phyloP scores from a whole-genome alignment of 2,329 filamentous ascomycete species.

The Alternaria solani region DNA sequence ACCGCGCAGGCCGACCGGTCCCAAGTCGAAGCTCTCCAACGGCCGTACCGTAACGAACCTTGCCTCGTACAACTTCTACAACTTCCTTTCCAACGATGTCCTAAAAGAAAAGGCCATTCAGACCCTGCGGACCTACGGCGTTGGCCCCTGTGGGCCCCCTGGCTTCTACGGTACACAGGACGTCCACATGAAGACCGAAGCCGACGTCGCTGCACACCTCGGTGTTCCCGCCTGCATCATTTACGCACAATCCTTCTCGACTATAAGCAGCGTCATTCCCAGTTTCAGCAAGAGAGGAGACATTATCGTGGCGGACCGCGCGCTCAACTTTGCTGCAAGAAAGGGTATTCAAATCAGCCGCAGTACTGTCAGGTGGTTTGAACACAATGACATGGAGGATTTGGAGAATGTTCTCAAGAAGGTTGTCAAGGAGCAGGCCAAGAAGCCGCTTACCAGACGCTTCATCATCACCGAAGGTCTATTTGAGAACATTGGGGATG shows the following conservation, averaged over 20 bases:
- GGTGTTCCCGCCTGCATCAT: constrained; percentile 91
- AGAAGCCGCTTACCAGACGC: constrained; percentile 86
- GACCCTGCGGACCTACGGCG: constrained; percentile 92
- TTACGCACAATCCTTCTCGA: constrained; percentile 95
- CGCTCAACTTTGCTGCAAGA: constrained; percentile 91
- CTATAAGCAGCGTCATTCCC: constrained; percentile 95
- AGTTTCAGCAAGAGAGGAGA: constrained; percentile 97
- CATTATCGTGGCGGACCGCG: constrained; percentile 93
- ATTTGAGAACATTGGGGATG: constrained; percentile 90
- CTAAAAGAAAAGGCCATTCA: constrained; percentile 96
- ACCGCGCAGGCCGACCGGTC: constrained; percentile 76
- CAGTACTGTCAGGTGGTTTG: constrained; percentile 91
- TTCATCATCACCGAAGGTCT: constrained; percentile 97
- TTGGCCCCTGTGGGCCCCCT: constrained; percentile 94
- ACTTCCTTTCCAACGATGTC: constrained; percentile 90
- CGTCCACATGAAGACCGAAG: constrained; percentile 96
- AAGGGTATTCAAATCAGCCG: constrained; percentile 93
- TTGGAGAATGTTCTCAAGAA: constrained; percentile 84
- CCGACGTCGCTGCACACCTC: constrained; percentile 88
- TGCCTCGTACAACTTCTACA: constrained; percentile 96
- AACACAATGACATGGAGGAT: constrained; percentile 96
- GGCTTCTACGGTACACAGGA: constrained; percentile 99
- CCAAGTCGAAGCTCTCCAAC: constrained; percentile 86
- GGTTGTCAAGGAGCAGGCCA: constrained; percentile 85
- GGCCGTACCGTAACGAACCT: constrained; percentile 93